Evolutionary conservation across 768 basidiomycete species (phyloP).

Genomic region (Pisolithus orientalis): DNA sequence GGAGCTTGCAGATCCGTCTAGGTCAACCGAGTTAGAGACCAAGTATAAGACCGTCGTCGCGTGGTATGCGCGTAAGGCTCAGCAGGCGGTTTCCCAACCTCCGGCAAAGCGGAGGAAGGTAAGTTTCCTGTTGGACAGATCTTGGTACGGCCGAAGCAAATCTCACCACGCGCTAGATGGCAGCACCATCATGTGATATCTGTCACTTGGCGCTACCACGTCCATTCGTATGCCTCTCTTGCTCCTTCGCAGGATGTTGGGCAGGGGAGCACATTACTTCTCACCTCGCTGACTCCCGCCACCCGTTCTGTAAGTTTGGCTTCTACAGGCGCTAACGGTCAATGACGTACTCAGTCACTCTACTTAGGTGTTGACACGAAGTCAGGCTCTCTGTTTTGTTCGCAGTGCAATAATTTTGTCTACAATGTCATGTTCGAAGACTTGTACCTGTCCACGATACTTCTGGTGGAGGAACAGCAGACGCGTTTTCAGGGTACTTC

Average conservation of each 20-base stretch:
- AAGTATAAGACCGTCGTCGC: conserved; percentile 50
- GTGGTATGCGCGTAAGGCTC: conserved; percentile 47
- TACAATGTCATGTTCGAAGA: conserved; percentile 50
- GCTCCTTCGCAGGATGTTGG: conserved; percentile 70
- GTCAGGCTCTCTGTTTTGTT: conserved; percentile 72
- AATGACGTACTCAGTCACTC: neutral
- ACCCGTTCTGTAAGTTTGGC: conserved; percentile 56
- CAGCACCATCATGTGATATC: conserved; percentile 57
- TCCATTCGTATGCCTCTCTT: conserved; percentile 71
- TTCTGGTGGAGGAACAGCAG: conserved; percentile 55
- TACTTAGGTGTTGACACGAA: conserved; percentile 63
- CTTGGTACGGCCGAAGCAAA: neutral
- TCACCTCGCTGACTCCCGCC: conserved; percentile 54
- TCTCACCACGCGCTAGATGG: conserved; percentile 29
- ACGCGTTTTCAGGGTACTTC: conserved; percentile 53
- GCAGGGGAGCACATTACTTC: conserved; percentile 43
- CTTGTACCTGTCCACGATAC: conserved; percentile 35
- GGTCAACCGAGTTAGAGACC: conserved; percentile 27
- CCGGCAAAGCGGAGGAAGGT: conserved; percentile 65
- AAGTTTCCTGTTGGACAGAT: conserved; percentile 9
- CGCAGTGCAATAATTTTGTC: conserved; percentile 68
- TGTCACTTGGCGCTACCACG: conserved; percentile 52
- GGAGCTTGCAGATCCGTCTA: conserved; percentile 29
- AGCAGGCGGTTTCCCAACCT: conserved; percentile 34
- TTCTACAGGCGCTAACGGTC: neutral